Evolutionary conservation across 2,329 filamentous ascomycete species (phyloP), one percentile per base, ranked within the genome.

Genomic region (Epichloe coenophiala): DNA sequence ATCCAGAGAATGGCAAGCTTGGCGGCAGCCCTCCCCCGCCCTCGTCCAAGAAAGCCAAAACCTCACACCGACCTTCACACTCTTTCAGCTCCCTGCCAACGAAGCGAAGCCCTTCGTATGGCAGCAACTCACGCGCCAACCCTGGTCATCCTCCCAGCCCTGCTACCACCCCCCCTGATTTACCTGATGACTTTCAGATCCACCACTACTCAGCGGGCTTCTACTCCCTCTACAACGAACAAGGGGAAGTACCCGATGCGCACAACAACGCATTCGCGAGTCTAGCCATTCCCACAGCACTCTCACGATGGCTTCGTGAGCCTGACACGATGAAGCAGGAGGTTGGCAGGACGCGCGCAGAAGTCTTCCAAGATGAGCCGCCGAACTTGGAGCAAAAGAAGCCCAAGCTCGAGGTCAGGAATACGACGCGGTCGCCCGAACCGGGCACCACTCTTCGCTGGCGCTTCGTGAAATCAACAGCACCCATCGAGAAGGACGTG

Each of bases 221-320:
- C 60, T 72, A 88, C 57, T 78, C 83, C 73, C 73, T 89, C 8
- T 89, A 87, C 67, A 82, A 83, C 52, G 76, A 83, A 51, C 76
- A 64, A 64, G 74, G 50, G 50, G 74, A 75, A 51, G 74, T 78
- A 7, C 73, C 72, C 56, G 79, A 71, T 65, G 73, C 80, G 8
- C 75, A 83, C 50, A 84, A 81, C 54, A 96, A 95, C 62, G 80
- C 85, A 0, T 90, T 88, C 62, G 83, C 81, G 42, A 88, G 80
- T 58, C 76, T 96, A 11, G 75, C 74, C 37, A 82, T 95, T 37
- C 83, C 86, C 4, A 85, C 85, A 53, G 77, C 82, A 15, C 76
- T 95, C 52, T 83, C 85, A 0, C 72, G 76, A 3, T 97, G 91
- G 90, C 74, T 94, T 27, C 81, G 79, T 51, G 84, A 94, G 54